Evolutionary conservation across 164 flowering plant species (phyloP), one percentile per base, ranked within the genome.

Genomic region (Chimonanthus salicifolius): DNA sequence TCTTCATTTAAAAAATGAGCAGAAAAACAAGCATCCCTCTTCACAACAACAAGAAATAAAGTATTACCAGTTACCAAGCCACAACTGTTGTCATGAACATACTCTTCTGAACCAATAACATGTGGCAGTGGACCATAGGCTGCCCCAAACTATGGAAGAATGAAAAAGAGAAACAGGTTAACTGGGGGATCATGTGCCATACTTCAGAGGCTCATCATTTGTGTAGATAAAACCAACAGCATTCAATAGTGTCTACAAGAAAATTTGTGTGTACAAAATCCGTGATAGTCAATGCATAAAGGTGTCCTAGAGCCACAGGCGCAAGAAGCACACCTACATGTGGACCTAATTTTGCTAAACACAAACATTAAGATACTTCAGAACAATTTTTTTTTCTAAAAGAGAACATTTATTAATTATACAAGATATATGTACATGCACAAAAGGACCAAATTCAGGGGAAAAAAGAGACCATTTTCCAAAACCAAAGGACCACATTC

Each of bases 61-160:
- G 58, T 54, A 44, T n/a, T 70, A 73, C 76, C 75, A 71, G 74
- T 73, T 75, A 72, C 45, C 77, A 80, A 74, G 60, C 82, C 82
- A 74, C 82, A 80, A 54, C 72, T 76, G 63, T 77, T 77, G 72
- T 80, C 82, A 74, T 80, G 79, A 20, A 72, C 47, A 74, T 76
- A 80, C 44, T 80, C 82, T 62, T 74, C 82, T 45, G 79, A 75
- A 68, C 82, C 79, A 77, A 80, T 74, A 62, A 80, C 71, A 74
- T 77, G 79, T 7, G 82, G 82, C 6, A 80, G 79, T 47, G 46
- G 72, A 74, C 74, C 66, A 69, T 21, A 16, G 47, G 72, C 72
- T 47, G 73, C 74, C 47, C 77, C 82, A 68, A 47, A 54, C 81
- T 79, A 64, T 45, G 69, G 58, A 67, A 49, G 49, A 33, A 47